These are phyloP conservation scores for Arabidopsis thaliana DNA, from an alignment of 345 rosid species.

Conservation along the genomic window DNA sequence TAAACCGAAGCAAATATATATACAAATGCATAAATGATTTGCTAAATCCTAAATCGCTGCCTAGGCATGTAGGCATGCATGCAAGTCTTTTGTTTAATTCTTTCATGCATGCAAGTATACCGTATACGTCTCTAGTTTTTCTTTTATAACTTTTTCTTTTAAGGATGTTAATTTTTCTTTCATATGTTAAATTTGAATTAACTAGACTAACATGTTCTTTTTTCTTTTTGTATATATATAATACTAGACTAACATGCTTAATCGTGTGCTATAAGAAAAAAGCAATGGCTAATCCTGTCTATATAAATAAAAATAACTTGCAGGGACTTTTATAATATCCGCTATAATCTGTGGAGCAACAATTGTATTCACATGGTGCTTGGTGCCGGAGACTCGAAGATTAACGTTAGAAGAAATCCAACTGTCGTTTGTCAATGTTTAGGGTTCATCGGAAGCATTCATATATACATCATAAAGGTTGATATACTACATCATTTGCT, in stretches of 20 bases:
- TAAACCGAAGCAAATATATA: not conserved
- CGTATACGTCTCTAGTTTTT: not conserved
- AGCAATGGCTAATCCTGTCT: conserved; percentile 15
- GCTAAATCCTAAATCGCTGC: not conserved
- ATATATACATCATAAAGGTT: not conserved
- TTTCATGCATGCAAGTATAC: not conserved
- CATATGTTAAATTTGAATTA: no score
- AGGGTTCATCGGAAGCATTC: conserved; percentile 1
- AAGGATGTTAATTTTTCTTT: not conserved
- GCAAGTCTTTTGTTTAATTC: not conserved
- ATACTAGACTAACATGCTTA: no score
- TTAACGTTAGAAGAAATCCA: conserved; percentile 61
- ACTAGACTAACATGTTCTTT: no score
- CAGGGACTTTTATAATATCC: conserved; percentile 52
- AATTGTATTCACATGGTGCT: conserved; percentile 49
- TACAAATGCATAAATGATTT: not conserved
- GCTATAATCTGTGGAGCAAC: conserved; percentile 40
- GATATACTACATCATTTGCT: not conserved
- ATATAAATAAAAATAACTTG: conserved; percentile 13
- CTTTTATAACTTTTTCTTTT: not conserved
- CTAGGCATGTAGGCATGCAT: not conserved
- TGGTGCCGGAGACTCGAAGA: conserved; percentile 63
- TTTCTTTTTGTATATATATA: no score
- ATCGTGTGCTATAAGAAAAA: no score
- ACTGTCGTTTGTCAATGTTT: conserved; percentile 35